Conservation (phyloP, 495 filamentous ascomycete species). For the Penicillium daleae region DNA sequence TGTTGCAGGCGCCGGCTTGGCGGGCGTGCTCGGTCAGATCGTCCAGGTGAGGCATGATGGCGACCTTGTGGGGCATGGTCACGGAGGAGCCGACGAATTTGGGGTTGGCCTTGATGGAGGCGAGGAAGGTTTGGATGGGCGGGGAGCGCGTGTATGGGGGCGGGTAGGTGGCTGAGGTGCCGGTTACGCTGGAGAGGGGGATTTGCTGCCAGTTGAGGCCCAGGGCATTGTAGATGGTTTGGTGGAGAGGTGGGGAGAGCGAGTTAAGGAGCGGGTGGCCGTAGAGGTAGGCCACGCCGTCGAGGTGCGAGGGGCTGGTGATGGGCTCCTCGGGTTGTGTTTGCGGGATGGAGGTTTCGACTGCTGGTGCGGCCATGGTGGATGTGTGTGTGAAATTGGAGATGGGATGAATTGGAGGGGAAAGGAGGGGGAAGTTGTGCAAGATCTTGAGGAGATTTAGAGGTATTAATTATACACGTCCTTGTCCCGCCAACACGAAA, state of each 20-base stretch:
- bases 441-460: slow-evolving; percentile 4
- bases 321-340: slow-evolving; percentile 44
- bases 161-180: slow-evolving; percentile 40
- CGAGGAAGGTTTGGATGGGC: slow-evolving; percentile 53
- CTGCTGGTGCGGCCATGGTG: slow-evolving; percentile 28
- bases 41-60: slow-evolving; percentile 69
- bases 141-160: slow-evolving; percentile 45
- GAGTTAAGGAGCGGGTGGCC: slow-evolving; percentile 65
- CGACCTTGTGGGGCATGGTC: slow-evolving; percentile 77
- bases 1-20: slow-evolving; percentile 74
- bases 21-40: slow-evolving; percentile 67
- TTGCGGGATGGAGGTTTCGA: slow-evolving; percentile 17
- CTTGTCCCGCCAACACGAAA: not conserved
- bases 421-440: not conserved
- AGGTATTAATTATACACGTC: slow-evolving; percentile 12
- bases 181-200: slow-evolving; percentile 46
- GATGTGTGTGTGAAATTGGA: not conserved
- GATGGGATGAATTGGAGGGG: not conserved
- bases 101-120: slow-evolving; percentile 47
- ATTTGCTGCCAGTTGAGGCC: slow-evolving; percentile 65
- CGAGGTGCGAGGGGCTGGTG: slow-evolving; percentile 36
- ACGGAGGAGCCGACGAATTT: slow-evolving; percentile 68
- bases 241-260: slow-evolving; percentile 71
- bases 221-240: slow-evolving; percentile 62
- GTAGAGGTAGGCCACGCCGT: slow-evolving; percentile 52